These are phyloP conservation scores for Leucosporidium yakuticum DNA, from an alignment of 768 basidiomycete species.

Conservation along the genomic window DNA sequence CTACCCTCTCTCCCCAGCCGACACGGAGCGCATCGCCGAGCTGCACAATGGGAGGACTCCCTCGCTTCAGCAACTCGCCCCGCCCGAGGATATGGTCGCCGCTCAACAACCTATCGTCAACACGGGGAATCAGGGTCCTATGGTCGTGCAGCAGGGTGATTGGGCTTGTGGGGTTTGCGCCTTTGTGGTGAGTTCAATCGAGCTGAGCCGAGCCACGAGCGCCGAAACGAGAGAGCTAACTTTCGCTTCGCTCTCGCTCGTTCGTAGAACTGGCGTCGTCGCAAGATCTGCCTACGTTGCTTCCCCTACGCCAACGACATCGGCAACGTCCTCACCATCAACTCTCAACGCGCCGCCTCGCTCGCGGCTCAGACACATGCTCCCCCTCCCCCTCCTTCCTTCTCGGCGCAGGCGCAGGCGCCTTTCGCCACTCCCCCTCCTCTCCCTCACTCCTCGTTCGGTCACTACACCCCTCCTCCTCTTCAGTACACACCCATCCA, in stretches of 20 bases:
- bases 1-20: not conserved
- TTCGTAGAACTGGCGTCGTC: slow-evolving; percentile 29
- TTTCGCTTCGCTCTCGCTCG: not conserved
- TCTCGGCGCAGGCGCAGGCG: no score
- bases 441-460: no score
- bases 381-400: not conserved
- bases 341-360: slow-evolving; percentile 25
- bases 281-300: slow-evolving; percentile 32
- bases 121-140: slow-evolving; percentile 28
- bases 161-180: slow-evolving; percentile 28
- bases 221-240: no score
- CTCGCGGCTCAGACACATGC: slow-evolving; percentile 8
- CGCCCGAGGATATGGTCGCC: not conserved
- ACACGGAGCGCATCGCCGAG: slow-evolving; percentile 20
- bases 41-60: slow-evolving; percentile 30
- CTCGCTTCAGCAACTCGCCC: slow-evolving; percentile 21
- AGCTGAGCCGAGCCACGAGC: no score
- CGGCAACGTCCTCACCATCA: slow-evolving; percentile 30
- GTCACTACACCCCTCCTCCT: slow-evolving; percentile 1
- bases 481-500: not conserved
- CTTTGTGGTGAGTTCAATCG: not conserved
- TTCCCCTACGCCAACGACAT: slow-evolving; percentile 34
- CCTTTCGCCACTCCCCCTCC: not conserved
- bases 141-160: slow-evolving; percentile 31
- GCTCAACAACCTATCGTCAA: slow-evolving; percentile 26